Evolutionary conservation across 768 basidiomycete genomes (phyloP), one percentile per base, ranked within the genome.

Genomic region (Heimioporus sp.): DNA sequence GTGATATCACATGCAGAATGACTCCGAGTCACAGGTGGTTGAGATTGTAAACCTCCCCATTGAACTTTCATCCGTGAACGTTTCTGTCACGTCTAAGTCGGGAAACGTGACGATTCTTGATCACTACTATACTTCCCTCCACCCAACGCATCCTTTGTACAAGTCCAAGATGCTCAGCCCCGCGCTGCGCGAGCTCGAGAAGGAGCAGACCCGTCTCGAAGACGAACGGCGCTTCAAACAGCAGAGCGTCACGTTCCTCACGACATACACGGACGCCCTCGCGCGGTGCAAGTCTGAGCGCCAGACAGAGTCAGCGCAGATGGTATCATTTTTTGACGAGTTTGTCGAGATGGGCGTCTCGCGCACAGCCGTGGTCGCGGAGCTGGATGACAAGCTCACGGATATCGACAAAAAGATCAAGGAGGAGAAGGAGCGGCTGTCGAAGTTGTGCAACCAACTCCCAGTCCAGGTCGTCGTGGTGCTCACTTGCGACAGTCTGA

Each of bases 231-330:
- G 51, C 2, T 34, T 63, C 47, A 60, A 58, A 39, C 51, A 63
- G 30, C 51, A 60, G 31, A 54, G 61, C 37, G 46, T 63, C 45
- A 39, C 46, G 10, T 65, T 66, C 39, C 51, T 66, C 21, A 61
- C 64, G 5, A 65, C 63, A 2, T 63, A 60, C 24, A 65, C 64
- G 58, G 55, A 65, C 38, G 63, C 64, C n/a, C 58, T 64, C 17
- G 63, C 64, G 8, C 51, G 60, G 35, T 63, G 55, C 53, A 57
- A 63, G 19, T 46, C 39, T 20, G 24, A 53, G 0, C 7, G 1
- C 4, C 49, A 54, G 13, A 31, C 42, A 1, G 58, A 57, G 20
- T 54, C 61, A 16, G 48, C 57, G 16, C 61, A 54, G 24, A 56
- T 64, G 39, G 47, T 57, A 3, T 31, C 52, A 2, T 57, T 60